Percentiles rank a stretch among this genome's conserved stretches.
Evolutionary conservation across 148 eudicot species (phyloP).

Genomic region (Euryodendron excelsum): DNA sequence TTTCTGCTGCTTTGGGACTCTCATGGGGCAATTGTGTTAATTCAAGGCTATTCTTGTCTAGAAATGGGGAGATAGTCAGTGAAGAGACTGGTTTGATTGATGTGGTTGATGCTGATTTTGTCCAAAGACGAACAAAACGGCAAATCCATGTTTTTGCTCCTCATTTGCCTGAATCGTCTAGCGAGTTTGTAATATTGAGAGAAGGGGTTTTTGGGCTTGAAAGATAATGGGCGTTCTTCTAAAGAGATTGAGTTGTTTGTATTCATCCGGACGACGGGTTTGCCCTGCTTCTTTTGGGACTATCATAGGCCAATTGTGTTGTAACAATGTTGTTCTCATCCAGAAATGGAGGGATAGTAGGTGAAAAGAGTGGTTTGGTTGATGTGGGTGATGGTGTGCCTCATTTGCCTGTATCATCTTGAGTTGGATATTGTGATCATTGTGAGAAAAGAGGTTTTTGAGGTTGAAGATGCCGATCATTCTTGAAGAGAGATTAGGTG

Average conservation of each 20-base stretch:
- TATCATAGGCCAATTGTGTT: too few species aligned
- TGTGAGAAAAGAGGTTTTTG: too few species aligned
- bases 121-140: conserved; percentile 41
- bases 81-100: conserved; percentile 33
- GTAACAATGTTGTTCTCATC: too few species aligned
- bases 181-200: conserved; percentile 54
- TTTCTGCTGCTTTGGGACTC: conserved; percentile 79
- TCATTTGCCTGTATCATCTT: too few species aligned
- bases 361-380: too few species aligned
- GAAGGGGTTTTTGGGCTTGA: conserved; percentile 76
- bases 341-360: too few species aligned
- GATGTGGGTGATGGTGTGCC: too few species aligned
- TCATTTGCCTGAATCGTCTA: conserved; percentile 75
- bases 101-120: conserved; percentile 29
- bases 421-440: too few species aligned
- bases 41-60: conserved; percentile 74
- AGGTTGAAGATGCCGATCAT: too few species aligned
- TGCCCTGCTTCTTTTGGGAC: conserved; percentile 66
- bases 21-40: conserved; percentile 90
- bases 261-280: conserved; percentile 62
- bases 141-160: conserved; percentile 75
- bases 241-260: conserved; percentile 16
- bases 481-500: too few species aligned
- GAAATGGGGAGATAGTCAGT: conserved; percentile 43
- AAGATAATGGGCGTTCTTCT: conserved; percentile 2